These are phyloP conservation scores for Fusarium tricinctum DNA, from an alignment of 2,329 filamentous ascomycete species.

Conservation along the genomic window DNA sequence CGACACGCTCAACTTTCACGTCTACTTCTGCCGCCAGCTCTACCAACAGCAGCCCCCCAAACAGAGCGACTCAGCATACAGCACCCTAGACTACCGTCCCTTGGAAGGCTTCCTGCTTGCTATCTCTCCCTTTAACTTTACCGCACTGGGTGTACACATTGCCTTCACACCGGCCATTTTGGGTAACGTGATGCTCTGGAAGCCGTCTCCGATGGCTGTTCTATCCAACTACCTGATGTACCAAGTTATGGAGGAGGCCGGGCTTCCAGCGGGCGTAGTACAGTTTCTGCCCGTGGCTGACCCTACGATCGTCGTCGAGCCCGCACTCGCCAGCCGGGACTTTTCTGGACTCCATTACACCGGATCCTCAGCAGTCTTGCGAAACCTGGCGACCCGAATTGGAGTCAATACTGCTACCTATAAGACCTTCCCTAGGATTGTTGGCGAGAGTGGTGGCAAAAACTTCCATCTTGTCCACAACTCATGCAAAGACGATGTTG, in stretches of 20 bases:
- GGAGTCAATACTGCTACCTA: slow-evolving; percentile 50
- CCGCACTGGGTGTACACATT: slow-evolving; percentile 56
- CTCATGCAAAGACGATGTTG: slow-evolving; percentile 5
- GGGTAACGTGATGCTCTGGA: slow-evolving; percentile 60
- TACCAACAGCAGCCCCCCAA: slow-evolving; percentile 20
- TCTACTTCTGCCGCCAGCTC: slow-evolving; percentile 16
- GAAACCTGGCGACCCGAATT: slow-evolving; percentile 48
- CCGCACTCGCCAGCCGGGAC: slow-evolving; percentile 51
- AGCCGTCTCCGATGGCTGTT: slow-evolving; percentile 53
- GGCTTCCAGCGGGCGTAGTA: slow-evolving; percentile 54
- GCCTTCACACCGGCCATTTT: slow-evolving; percentile 53
- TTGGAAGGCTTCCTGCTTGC: slow-evolving; percentile 58
- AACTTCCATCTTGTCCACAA: slow-evolving; percentile 65
- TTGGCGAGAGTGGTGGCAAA: slow-evolving; percentile 66
- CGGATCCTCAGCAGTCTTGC: slow-evolving; percentile 56
- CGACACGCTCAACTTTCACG: slow-evolving; percentile 15
- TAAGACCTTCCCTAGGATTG: slow-evolving; percentile 57
- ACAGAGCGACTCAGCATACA: slow-evolving; percentile 24
- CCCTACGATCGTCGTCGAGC: slow-evolving; percentile 51
- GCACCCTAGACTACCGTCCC: slow-evolving; percentile 54
- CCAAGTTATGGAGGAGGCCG: slow-evolving; percentile 56
- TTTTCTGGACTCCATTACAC: slow-evolving; percentile 56
- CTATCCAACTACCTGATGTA: slow-evolving; percentile 54
- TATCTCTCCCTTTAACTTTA: slow-evolving; percentile 59
- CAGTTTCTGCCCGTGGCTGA: slow-evolving; percentile 55